phyloP scores from a whole-genome alignment of 257 asterid species.

The Nicotiana obtusifolia region DNA sequence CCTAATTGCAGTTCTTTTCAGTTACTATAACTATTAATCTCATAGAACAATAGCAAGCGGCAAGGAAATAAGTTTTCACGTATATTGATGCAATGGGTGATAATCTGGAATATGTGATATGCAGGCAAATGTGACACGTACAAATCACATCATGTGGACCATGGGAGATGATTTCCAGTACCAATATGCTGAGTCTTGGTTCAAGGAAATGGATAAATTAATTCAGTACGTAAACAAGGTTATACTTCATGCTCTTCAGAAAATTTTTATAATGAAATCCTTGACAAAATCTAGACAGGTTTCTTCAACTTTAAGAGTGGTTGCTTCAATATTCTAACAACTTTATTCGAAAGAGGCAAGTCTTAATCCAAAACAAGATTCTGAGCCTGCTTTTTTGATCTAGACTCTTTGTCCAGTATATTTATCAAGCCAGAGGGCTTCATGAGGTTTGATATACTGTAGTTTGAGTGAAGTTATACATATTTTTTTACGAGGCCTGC shows the following conservation, averaged over 20 bases:
- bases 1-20: not conserved
- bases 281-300: not conserved
- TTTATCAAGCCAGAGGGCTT: not conserved
- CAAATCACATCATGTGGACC: slow-evolving; percentile 92
- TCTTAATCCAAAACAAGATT: not conserved
- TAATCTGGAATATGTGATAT: slow-evolving; percentile 6
- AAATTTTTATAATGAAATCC: not conserved
- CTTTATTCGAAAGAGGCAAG: not conserved
- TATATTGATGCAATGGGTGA: not conserved
- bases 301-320: not conserved
- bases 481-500: not conserved
- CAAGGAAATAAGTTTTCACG: not conserved
- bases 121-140: slow-evolving; percentile 79
- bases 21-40: not conserved
- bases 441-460: not conserved
- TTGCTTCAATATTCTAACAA: not conserved
- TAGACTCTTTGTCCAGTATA: no score
- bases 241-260: not conserved
- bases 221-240: slow-evolving; percentile 87
- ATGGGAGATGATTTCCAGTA: slow-evolving; percentile 91
- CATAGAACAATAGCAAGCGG: not conserved
- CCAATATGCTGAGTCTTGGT: slow-evolving; percentile 86
- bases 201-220: slow-evolving; percentile 90
- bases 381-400: not conserved
- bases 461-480: not conserved